phyloP scores from a whole-genome alignment of 2,329 filamentous ascomycete species.

The Pestalotiopsis fici region DNA sequence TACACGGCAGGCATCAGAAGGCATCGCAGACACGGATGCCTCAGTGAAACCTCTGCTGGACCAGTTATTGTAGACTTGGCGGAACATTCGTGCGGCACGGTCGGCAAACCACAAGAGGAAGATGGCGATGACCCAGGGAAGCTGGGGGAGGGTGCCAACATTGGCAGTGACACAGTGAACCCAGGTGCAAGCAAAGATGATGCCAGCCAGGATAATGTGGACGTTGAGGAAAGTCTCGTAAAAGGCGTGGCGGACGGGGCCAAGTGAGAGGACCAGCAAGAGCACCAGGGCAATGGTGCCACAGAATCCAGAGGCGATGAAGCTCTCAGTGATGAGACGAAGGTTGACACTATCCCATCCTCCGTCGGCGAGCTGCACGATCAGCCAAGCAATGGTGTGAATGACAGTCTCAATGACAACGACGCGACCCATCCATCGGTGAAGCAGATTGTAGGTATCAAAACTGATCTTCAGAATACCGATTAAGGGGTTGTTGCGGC shows the following conservation, averaged over 20 bases:
- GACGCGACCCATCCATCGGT: slow-evolving; percentile 80
- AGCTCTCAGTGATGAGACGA: slow-evolving; percentile 58
- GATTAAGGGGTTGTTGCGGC: slow-evolving; percentile 93
- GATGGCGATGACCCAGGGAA: slow-evolving; percentile 73
- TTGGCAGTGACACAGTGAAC: slow-evolving; percentile 72
- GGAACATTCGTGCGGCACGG: slow-evolving; percentile 62
- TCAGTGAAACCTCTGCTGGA: slow-evolving; percentile 59
- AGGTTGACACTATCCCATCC: slow-evolving; percentile 61
- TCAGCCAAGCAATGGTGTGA: slow-evolving; percentile 73
- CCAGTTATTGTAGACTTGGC: slow-evolving; percentile 68
- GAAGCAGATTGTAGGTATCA: slow-evolving; percentile 91
- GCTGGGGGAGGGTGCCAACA: slow-evolving; percentile 69
- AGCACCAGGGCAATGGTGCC: slow-evolving; percentile 63
- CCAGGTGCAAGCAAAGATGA: slow-evolving; percentile 72
- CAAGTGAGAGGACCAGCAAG: slow-evolving; percentile 71
- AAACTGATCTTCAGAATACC: slow-evolving; percentile 82
- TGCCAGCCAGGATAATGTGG: slow-evolving; percentile 75
- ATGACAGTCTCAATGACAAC: slow-evolving; percentile 69
- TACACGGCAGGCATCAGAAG: slow-evolving; percentile 69
- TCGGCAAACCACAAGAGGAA: slow-evolving; percentile 79
- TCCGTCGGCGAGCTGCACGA: slow-evolving; percentile 67
- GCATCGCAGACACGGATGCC: slow-evolving; percentile 67
- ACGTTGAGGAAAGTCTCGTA: slow-evolving; percentile 94
- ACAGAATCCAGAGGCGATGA: slow-evolving; percentile 66
- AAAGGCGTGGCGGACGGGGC: slow-evolving; percentile 86